phyloP scores from a whole-genome alignment of 345 rosid species.

The Eutrema heterophyllum region DNA sequence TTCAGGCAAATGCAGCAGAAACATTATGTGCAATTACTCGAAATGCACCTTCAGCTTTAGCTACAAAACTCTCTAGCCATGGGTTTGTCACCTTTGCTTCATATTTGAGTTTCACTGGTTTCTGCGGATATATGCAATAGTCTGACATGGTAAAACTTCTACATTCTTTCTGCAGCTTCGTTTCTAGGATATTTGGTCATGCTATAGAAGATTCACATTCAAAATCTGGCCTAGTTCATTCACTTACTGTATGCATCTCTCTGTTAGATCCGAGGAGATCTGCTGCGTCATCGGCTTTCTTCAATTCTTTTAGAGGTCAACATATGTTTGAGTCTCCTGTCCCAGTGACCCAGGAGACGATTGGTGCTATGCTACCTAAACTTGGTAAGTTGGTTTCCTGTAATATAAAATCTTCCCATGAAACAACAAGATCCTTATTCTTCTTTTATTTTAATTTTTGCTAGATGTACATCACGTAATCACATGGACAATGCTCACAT shows the following conservation, averaged over 20 bases:
- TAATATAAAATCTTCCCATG: neutral
- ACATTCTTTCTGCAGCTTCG: slow-evolving; percentile 50
- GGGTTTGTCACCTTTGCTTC: slow-evolving; percentile 37
- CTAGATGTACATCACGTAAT: neutral
- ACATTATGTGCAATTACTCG: slow-evolving; percentile 77
- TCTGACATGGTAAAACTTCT: slow-evolving; percentile 3
- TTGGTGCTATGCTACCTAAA: slow-evolving; percentile 89
- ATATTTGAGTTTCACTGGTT: slow-evolving; percentile 12
- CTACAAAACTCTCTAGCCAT: slow-evolving; percentile 70
- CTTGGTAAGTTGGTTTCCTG: slow-evolving; percentile 53
- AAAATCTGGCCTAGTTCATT: slow-evolving; percentile 80
- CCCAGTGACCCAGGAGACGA: slow-evolving; percentile 80
- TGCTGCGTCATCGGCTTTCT: slow-evolving; percentile 51
- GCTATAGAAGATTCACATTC: slow-evolving; percentile 82
- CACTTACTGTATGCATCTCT: slow-evolving; percentile 79
- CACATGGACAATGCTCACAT: neutral
- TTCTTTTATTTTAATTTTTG: neutral
- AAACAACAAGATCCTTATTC: neutral
- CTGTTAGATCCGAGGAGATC: slow-evolving; percentile 79
- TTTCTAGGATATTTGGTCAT: slow-evolving; percentile 72
- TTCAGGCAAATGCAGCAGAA: slow-evolving; percentile 93
- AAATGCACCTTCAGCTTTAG: slow-evolving; percentile 72
- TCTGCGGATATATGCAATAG: neutral
- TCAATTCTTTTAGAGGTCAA: slow-evolving; percentile 81
- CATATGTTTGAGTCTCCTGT: slow-evolving; percentile 71